Base-by-base conservation (phyloP, 2,329 filamentous ascomycete species). In the Alternaria triticimaculans region DNA sequence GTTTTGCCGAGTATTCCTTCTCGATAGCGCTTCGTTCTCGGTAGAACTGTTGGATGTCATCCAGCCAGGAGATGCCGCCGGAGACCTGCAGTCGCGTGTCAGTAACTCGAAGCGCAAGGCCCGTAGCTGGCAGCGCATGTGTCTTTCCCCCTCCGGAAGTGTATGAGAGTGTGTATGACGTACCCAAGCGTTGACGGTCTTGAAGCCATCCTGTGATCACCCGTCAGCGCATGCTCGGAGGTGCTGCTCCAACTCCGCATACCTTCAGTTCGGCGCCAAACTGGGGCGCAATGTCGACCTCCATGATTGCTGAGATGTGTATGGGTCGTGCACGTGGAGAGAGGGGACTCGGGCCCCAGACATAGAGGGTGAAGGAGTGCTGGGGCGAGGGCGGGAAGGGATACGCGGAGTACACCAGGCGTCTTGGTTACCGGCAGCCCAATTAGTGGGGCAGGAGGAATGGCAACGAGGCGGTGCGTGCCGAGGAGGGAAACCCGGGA, bases 21-120 rank as follows among this genome's bases (percentile, higher is more conserved):
- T 99, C 96, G 79, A 99, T 97, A 37, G 85, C 89, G 77, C 93
- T 93, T 62, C 96, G 89, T 82, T 99, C 96, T 68, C 96, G 92
- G 85, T 98, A 99, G 84, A 98, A 99, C 77, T 93, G 90, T 80
- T 99, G 93, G 67, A 99, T 92, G 75, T 99, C 96, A 75, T 97
- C 95, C 63, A 99, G 89, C 95, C 95, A 99, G 70, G 88, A 85
- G 79, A 99, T 97, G 68, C 95, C 94, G 80, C 92, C 90, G 67
- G 89, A 86, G 61, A 96, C 92, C 87, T 89, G 57, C 18, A 50
- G 62, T 46, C 53, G 55, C 55, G 55, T 54, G 26, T 80, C 62
- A 81, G 77, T 65, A 62, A 64, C 25, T 11, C 37, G 60, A 43
- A 60, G 59, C 54, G 55, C 59, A 60, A 44, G 41, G 14, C 26